Conservation (phyloP, 2,329 filamentous ascomycete species). For the Aspergillus clavatus region DNA sequence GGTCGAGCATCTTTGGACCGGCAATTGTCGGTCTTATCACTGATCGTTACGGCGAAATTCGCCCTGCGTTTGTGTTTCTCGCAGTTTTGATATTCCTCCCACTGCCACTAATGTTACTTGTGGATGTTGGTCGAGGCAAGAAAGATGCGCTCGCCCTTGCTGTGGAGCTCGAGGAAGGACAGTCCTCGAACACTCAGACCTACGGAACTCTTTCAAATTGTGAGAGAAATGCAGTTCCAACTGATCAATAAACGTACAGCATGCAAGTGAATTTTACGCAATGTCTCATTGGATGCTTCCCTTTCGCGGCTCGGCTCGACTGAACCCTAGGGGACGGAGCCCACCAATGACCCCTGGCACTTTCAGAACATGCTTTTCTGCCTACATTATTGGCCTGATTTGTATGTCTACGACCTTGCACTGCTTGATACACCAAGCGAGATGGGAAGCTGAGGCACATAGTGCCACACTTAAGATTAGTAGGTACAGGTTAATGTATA, state of each 20-base stretch:
- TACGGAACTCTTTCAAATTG: conserved; percentile 20
- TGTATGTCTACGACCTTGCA: no score
- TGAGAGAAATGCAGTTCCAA: not conserved
- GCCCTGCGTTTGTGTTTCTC: conserved; percentile 88
- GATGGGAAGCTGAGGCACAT: no score
- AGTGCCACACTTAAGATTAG: no score
- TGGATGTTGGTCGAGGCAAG: conserved; percentile 77
- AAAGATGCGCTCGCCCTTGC: conserved; percentile 63
- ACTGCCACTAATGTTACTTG: conserved; percentile 75
- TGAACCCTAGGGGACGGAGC: no score
- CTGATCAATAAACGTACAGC: not conserved
- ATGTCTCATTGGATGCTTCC: no score
- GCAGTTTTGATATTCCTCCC: conserved; percentile 79
- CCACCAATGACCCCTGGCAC: no score
- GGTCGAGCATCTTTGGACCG: conserved; percentile 87
- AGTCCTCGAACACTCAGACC: conserved; percentile 16
- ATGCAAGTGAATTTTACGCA: not conserved
- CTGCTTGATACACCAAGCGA: no score
- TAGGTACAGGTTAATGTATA: no score
- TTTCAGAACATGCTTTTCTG: no score
- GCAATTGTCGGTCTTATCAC: conserved; percentile 92
- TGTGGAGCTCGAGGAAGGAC: conserved; percentile 41
- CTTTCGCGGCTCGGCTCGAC: no score
- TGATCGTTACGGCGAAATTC: conserved; percentile 72
- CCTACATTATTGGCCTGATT: no score